phyloP scores from a whole-genome alignment of 140 eudicot genomes.

The Ambrosia hybrid region DNA sequence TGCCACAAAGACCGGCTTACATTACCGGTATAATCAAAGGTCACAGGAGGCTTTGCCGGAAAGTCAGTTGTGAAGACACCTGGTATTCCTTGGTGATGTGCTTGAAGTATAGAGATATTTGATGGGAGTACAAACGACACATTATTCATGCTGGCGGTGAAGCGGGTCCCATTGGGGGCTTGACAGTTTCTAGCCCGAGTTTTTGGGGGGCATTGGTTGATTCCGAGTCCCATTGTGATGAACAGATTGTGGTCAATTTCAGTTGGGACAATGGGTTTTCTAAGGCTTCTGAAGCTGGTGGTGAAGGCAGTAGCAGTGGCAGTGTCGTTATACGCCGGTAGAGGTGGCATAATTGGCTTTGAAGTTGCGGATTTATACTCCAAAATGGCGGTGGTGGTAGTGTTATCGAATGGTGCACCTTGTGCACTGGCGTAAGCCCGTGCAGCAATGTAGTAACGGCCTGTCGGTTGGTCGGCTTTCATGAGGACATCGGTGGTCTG shows the following conservation, averaged over 20 bases:
- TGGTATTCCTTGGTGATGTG: conserved; percentile 65
- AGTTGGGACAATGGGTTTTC: conserved; percentile 56
- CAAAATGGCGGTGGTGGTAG: conserved; percentile 92
- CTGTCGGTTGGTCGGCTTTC: conserved; percentile 75
- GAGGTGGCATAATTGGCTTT: conserved; percentile 59
- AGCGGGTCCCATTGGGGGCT: conserved; percentile 90
- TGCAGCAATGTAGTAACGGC: conserved; percentile 88
- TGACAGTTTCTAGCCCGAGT: conserved; percentile 61
- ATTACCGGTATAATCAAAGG: conserved; percentile 88
- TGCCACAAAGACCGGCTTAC: conserved; percentile 90
- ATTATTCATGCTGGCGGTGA: conserved; percentile 92
- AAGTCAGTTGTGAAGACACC: conserved; percentile 89
- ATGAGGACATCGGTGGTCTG: conserved; percentile 93
- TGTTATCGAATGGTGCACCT: conserved; percentile 86
- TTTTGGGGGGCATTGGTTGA: conserved; percentile 67
- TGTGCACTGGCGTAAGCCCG: conserved; percentile 89
- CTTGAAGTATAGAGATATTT: conserved; percentile 77
- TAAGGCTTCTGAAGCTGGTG: conserved; percentile 61
- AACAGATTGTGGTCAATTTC: conserved; percentile 66
- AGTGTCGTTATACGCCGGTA: conserved; percentile 91
- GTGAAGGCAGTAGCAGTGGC: conserved; percentile 81
- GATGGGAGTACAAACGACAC: conserved; percentile 80
- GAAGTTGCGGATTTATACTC: conserved; percentile 61
- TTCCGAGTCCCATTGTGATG: conserved; percentile 77
- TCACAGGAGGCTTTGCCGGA: conserved; percentile 66